Percentiles rank a stretch among this genome's conserved stretches.
phyloP scores from a whole-genome alignment of 2,329 filamentous ascomycete species.

The Colletotrichum nymphaeae region DNA sequence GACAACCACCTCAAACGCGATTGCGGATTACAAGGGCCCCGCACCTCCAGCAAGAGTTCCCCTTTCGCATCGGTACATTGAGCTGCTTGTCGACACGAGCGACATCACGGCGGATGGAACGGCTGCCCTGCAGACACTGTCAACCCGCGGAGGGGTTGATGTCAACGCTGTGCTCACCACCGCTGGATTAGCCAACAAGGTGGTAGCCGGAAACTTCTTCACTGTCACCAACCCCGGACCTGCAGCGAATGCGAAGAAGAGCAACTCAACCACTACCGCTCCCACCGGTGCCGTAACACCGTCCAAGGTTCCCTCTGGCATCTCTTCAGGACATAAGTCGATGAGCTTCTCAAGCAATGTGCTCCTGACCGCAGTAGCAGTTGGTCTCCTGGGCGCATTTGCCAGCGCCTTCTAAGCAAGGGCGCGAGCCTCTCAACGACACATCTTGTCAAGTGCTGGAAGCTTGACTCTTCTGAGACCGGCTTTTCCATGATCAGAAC shows the following conservation, averaged over 20 bases:
- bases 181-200: conserved; percentile 44
- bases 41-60: conserved; percentile 49
- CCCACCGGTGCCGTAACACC: background rate
- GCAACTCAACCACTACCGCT: background rate
- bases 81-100: conserved; percentile 52
- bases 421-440: no score
- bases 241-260: background rate
- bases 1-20: conserved; percentile 26
- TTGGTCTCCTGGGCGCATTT: background rate
- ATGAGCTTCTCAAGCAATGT: background rate
- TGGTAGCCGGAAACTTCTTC: conserved; percentile 51
- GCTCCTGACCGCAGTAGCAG: background rate
- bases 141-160: conserved; percentile 45
- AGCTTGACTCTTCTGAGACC: background rate
- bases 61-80: conserved; percentile 50
- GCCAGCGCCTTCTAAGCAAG: background rate
- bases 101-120: conserved; percentile 39
- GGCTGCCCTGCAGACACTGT: conserved; percentile 41
- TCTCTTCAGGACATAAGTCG: background rate
- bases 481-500: background rate
- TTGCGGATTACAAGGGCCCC: conserved; percentile 46
- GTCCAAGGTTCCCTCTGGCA: background rate
- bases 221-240: conserved; percentile 49
- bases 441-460: background rate
- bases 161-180: conserved; percentile 42